Percentiles rank a stretch among this genome's conserved stretches.
These are phyloP conservation scores for Sideroxylon spinosum DNA, from an alignment of 179 eudicot genomes.

Conservation along the genomic window DNA sequence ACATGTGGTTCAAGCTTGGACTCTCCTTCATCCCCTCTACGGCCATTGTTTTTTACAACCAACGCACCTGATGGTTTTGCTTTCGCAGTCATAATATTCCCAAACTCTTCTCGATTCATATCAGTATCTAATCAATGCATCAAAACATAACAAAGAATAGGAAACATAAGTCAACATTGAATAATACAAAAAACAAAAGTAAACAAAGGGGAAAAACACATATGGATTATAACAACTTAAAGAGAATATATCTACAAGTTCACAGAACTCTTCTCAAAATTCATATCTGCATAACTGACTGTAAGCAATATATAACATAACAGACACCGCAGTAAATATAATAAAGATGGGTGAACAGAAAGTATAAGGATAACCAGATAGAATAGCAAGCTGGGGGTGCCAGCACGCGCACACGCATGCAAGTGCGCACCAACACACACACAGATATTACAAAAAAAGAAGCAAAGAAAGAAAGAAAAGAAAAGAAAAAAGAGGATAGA, in stretches of 20 bases:
- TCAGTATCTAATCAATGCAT: conserved; percentile 27
- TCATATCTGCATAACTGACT: background rate
- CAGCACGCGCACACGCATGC: too few species aligned
- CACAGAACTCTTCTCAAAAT: background rate
- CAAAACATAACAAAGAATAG: conserved; percentile 2
- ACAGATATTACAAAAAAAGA: too few species aligned
- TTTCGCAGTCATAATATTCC: conserved; percentile 37
- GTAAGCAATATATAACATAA: background rate
- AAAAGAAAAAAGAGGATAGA: too few species aligned
- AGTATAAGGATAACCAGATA: too few species aligned
- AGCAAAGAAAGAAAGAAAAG: too few species aligned
- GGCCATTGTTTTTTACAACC: conserved; percentile 30
- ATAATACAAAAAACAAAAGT: background rate
- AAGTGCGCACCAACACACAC: too few species aligned
- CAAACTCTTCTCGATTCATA: conserved; percentile 46
- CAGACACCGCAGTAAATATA: background rate
- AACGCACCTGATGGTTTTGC: conserved; percentile 27
- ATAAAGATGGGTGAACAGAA: too few species aligned
- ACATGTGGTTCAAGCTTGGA: conserved; percentile 38
- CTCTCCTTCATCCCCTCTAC: conserved; percentile 33
- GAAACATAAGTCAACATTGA: background rate
- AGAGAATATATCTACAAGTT: background rate
- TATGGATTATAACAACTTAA: background rate
- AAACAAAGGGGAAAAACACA: background rate
- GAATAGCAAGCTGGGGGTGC: too few species aligned